A percentile compares a stretch with the other conserved stretches of the same genome.
phyloP scores from a whole-genome alignment of 805 yeast genomes.

The Wickerhamomyces rabaulensis region DNA sequence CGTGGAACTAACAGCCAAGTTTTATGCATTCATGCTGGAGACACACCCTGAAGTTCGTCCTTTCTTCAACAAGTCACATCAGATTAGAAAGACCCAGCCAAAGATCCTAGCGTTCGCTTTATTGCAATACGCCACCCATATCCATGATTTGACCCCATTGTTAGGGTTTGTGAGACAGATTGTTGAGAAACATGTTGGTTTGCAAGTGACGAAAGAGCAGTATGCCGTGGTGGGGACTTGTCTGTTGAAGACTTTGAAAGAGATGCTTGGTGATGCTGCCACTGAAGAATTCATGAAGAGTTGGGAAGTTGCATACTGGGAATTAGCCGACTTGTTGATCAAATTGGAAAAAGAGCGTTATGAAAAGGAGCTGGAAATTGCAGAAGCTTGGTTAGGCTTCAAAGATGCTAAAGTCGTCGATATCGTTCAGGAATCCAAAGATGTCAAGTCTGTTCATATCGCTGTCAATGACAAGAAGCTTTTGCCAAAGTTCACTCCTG shows the following conservation, averaged over 20 bases:
- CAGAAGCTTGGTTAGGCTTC: constrained; percentile 56
- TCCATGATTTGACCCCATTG: constrained; percentile 52
- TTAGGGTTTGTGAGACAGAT: constrained; percentile 51
- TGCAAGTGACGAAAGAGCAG: constrained; percentile 58
- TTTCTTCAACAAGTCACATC: constrained; percentile 59
- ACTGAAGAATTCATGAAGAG: constrained; percentile 53
- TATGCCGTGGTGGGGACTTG: constrained; percentile 60
- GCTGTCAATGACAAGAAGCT: constrained; percentile 36
- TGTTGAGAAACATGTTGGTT: constrained; percentile 61
- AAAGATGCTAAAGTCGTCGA: constrained; percentile 42
- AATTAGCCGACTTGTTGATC: constrained; percentile 57
- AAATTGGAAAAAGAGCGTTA: constrained; percentile 47
- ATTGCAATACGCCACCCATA: constrained; percentile 55
- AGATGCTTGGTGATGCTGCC: constrained; percentile 56
- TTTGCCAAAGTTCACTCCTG: constrained; percentile 30
- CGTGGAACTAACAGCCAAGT: constrained; percentile 43
- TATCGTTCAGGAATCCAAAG: constrained; percentile 37
- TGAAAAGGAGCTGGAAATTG: constrained; percentile 22
- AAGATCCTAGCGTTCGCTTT: constrained; percentile 58
- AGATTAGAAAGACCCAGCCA: constrained; percentile 51
- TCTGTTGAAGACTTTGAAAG: constrained; percentile 48
- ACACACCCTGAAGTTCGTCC: constrained; percentile 49
- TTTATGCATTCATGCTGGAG: constrained; percentile 51
- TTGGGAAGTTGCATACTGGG: constrained; percentile 62
- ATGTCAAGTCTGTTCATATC: constrained; percentile 48